A percentile compares a stretch with the other conserved stretches of the same genome.
Conservation (phyloP, 805 yeast species). For the Saccharomycopsis sp. region DNA sequence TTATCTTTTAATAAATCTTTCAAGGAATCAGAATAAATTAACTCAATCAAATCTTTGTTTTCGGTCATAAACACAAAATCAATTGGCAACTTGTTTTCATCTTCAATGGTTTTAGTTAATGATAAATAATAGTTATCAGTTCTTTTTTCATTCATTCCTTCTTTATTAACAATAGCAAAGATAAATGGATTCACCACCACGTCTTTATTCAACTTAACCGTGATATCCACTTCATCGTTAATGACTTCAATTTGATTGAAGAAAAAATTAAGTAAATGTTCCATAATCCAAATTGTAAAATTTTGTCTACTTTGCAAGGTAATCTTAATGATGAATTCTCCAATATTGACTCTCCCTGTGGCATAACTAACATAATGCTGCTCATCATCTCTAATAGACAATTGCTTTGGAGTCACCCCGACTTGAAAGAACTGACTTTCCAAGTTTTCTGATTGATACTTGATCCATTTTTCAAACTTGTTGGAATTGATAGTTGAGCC, state of each 20-base stretch:
- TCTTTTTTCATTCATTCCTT: conserved; percentile 68
- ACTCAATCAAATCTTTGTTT: conserved; percentile 67
- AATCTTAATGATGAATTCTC: conserved; percentile 48
- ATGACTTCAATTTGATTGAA: conserved; percentile 44
- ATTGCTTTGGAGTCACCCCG: conserved; percentile 40
- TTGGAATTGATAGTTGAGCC: conserved; percentile 54
- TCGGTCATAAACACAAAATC: conserved; percentile 87
- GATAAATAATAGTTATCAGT: conserved; percentile 72
- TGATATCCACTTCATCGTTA: conserved; percentile 50
- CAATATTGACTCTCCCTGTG: conserved; percentile 76
- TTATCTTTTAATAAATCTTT: conserved; percentile 35
- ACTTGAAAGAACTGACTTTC: conserved; percentile 67
- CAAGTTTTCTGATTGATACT: conserved; percentile 38
- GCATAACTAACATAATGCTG: conserved; percentile 65
- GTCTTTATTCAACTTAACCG: conserved; percentile 41
- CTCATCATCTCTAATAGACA: conserved; percentile 51
- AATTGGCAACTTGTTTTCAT: conserved; percentile 56
- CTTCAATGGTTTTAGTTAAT: conserved; percentile 76
- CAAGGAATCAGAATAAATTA: conserved; percentile 39
- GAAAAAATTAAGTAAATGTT: conserved; percentile 46
- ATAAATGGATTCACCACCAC: conserved; percentile 34
- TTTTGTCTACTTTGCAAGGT: conserved; percentile 75
- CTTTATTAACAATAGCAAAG: conserved; percentile 77
- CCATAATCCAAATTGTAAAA: conserved; percentile 54
- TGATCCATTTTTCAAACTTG: conserved; percentile 40